Evolutionary conservation across 2,329 filamentous ascomycete genomes (phyloP), one percentile per base, ranked within the genome.

Genomic region (Neurospora sp.): DNA sequence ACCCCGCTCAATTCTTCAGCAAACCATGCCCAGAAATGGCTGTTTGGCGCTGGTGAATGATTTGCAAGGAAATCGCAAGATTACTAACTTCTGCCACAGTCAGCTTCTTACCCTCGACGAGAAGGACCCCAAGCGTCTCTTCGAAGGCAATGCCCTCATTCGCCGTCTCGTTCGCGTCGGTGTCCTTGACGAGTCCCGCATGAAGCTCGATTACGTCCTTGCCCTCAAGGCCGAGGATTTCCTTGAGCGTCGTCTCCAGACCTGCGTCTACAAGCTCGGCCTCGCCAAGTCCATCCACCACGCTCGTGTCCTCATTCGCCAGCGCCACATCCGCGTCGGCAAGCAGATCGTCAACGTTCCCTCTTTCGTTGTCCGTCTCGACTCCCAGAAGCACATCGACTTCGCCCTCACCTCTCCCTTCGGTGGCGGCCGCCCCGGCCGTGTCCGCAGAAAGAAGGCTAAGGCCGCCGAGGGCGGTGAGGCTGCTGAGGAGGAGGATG

Each of bases 141-240:
- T 99, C 89, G 96, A 99, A 90, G 96, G 96, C 86, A 99, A 99
- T 86, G 96, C 96, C 83, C 90, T 99, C 84, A 99, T 99, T 91
- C 96, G 96, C 84, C 96, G 96, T 92, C 93, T 99, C 78, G 96
- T 99, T 78, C 96, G 96, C 84, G 94, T 98, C 83, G 96, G 96
- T 93, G 96, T 99, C 81, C 93, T 99, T 81, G 96, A 99, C 84
- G 96, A 99, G 89, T 94, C 94, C 83, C 96, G 96, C 90, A 99
- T 99, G 96, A 99, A 97, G 92, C 96, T 99, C 89, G 96, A 99
- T 97, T 97, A 99, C 91, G 96, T 99, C 82, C 88, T 99, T 82
- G 96, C 96, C 86, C 91, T 99, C 74, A 97, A 97, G 90, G 92
- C 96, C 80, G 96, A 99, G 87, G 96, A 99, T 86, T 99, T 99